phyloP scores from a whole-genome alignment of 2,329 filamentous ascomycete genomes.

The Orbilia brochopaga region DNA sequence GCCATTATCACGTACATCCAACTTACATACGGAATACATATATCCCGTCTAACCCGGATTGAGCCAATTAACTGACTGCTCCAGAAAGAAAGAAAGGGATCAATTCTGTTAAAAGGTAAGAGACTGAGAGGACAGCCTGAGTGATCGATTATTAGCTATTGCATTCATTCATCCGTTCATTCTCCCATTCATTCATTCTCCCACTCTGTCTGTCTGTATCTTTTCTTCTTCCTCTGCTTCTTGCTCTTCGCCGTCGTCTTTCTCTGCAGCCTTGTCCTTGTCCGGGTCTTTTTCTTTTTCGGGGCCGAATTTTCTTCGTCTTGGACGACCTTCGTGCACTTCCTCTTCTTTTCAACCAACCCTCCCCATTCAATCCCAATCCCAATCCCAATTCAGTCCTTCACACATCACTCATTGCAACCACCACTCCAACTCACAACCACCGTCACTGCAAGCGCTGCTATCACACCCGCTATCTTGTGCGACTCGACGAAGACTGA shows the following conservation, averaged over 20 bases:
- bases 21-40: constrained; percentile 14
- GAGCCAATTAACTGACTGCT: constrained; percentile 12
- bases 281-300: constrained; percentile 21
- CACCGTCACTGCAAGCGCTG: neutral
- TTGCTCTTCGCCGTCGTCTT: constrained; percentile 15
- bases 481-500: constrained; percentile 9
- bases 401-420: neutral
- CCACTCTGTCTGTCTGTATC: neutral
- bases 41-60: constrained; percentile 50
- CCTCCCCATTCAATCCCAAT: neutral
- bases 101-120: neutral
- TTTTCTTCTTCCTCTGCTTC: neutral
- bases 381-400: too few relatives aligned
- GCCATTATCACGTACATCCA: constrained; percentile 15
- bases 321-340: constrained; percentile 38
- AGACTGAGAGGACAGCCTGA: neutral
- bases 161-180: constrained; percentile 6
- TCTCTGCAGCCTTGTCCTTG: constrained; percentile 24
- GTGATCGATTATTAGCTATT: constrained; percentile 3
- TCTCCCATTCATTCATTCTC: constrained; percentile 1
- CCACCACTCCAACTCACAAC: constrained; percentile 12
- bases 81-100: constrained; percentile 1
- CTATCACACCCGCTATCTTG: constrained; percentile 15
- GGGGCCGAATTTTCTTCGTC: constrained; percentile 36
- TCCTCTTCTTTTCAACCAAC: constrained; percentile 12